Conservation (phyloP, 805 yeast species). For the Kodamaea leandrae region DNA sequence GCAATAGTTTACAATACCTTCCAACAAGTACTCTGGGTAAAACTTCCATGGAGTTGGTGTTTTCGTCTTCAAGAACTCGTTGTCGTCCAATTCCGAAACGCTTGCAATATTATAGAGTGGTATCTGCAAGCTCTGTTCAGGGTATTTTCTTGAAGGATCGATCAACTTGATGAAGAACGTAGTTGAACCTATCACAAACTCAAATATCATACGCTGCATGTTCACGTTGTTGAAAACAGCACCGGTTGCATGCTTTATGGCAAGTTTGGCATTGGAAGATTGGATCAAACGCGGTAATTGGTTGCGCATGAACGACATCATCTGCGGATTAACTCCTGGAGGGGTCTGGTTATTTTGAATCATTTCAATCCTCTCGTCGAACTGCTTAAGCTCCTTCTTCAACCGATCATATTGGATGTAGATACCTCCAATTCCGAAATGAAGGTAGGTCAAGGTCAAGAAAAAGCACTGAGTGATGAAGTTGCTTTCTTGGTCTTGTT, state of each 20-base stretch:
- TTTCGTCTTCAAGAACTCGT: conserved; percentile 61
- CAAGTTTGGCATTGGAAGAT: conserved; percentile 32
- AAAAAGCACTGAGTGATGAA: conserved; percentile 92
- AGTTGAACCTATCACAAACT: conserved; percentile 72
- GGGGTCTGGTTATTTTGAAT: conserved; percentile 34
- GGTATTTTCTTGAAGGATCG: conserved; percentile 70
- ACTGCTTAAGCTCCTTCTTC: conserved; percentile 46
- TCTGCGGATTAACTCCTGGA: conserved; percentile 28
- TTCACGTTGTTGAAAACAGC: conserved; percentile 58
- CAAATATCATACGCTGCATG: conserved; percentile 66
- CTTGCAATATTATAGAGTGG: conserved; percentile 56
- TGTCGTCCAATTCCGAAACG: conserved; percentile 69
- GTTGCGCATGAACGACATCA: conserved; percentile 20
- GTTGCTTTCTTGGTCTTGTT: conserved; percentile 43
- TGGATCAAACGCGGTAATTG: conserved; percentile 51
- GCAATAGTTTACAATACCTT: conserved; percentile 73
- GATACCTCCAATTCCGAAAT: conserved; percentile 87
- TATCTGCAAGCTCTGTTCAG: conserved; percentile 47
- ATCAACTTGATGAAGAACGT: conserved; percentile 68
- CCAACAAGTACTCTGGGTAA: conserved; percentile 82
- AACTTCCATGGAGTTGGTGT: conserved; percentile 77
- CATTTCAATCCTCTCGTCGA: conserved; percentile 48
- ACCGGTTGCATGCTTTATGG: conserved; percentile 56
- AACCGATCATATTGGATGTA: conserved; percentile 53
- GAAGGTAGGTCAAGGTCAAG: conserved; percentile 71